These are phyloP conservation scores for Wickerhamomyces mucosus DNA, from an alignment of 805 yeast genomes.

Conservation along the genomic window DNA sequence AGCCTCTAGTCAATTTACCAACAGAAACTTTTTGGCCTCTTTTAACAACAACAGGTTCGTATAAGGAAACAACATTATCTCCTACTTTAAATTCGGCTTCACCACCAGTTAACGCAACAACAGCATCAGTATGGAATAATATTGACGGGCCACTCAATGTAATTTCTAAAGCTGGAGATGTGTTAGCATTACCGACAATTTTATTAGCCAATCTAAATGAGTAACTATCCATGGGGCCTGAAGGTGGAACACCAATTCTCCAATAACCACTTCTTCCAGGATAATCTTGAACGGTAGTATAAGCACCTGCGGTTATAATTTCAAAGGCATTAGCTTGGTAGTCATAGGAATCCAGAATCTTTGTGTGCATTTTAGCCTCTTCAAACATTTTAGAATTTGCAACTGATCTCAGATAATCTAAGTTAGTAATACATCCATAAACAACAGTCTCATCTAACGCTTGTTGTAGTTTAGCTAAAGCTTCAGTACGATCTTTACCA, in stretches of 20 bases:
- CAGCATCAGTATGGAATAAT: constrained; percentile 71
- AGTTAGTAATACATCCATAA: constrained; percentile 81
- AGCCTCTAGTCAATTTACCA: constrained; percentile 76
- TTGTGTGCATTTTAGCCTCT: constrained; percentile 77
- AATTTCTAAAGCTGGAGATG: constrained; percentile 84
- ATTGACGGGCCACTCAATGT: constrained; percentile 84
- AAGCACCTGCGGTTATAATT: constrained; percentile 81
- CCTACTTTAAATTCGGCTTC: constrained; percentile 56
- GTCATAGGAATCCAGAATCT: constrained; percentile 71
- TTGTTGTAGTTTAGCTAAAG: constrained; percentile 61
- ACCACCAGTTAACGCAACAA: constrained; percentile 87
- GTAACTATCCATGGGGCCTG: constrained; percentile 96
- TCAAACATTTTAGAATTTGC: constrained; percentile 80
- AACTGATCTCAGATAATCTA: constrained; percentile 81
- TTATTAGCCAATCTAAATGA: constrained; percentile 85
- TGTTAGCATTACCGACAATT: constrained; percentile 76
- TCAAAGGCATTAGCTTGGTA: constrained; percentile 83
- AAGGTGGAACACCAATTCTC: constrained; percentile 87
- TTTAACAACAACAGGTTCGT: constrained; percentile 62
- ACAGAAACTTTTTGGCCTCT: constrained; percentile 72
- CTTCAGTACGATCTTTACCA: constrained; percentile 82
- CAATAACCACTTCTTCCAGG: constrained; percentile 76
- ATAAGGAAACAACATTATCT: constrained; percentile 45
- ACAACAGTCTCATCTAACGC: constrained; percentile 84
- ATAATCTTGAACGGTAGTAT: constrained; percentile 93